Base-by-base conservation (phyloP, 768 basidiomycete species). In the Amyloporia xantha region DNA sequence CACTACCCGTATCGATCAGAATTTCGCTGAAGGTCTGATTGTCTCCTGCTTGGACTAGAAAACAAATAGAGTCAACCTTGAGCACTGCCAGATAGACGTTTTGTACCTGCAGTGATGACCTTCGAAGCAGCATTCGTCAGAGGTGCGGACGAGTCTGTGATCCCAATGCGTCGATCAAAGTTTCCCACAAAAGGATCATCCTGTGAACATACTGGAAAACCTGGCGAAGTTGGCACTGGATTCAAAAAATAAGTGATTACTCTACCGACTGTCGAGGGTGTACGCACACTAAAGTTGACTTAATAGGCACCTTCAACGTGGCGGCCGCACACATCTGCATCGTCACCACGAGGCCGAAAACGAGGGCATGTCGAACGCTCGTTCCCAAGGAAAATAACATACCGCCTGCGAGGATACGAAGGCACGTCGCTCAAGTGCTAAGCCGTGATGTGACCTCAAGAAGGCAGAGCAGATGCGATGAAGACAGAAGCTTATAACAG, bases 1-100 rank as follows among this genome's bases (percentile, higher is more conserved):
- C 44, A 36, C 50, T 51, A 2, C 50, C 50, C 3, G 50, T 51
- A 26, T 51, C 50, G 13, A 51, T 24, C 37, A 51, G 25, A 11
- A 51, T 44, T 7, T 45, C 27, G 12, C 7, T 17, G 38, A 45
- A 51, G 10, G 50, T 47, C 19, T 51, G 44, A 25, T 41, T 20
- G 11, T 51, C 35, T 2, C 50, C 50, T 4, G 50, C 40, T 21
- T 37, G 36, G 2, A 51, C 50, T 50, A 33, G 4, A 35, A 4
- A 19, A 19, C 9, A 33, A 15, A 7, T 33, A 33, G 30, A 7
- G 9, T 7, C 7, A 15, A 15, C 30, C 15, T 7, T 7, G 30
- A 33, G 30, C 9, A 33, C 9, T 7, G 15, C 7, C 30, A 33
- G 15, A 33, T 7, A 7, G 30, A 33, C 15, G 9, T 7, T 15